A percentile compares a stretch with the other conserved stretches of the same genome.
phyloP scores from a whole-genome alignment of 73 alveolate genomes.

The Stentor coeruleus region DNA sequence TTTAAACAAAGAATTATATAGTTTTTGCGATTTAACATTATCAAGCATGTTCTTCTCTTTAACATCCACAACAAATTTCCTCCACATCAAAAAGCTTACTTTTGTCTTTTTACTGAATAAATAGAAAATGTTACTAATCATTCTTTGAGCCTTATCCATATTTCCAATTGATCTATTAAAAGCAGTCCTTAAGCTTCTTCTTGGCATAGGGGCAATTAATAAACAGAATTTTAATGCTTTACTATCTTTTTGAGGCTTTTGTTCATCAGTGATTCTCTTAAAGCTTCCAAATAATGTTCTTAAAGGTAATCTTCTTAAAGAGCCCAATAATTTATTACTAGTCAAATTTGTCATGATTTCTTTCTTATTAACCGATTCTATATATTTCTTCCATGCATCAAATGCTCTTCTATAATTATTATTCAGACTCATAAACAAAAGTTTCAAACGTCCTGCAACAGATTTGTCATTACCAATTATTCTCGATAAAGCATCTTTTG shows the following conservation, averaged over 20 bases:
- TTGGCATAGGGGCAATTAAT: neutral
- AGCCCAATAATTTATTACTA: too few relatives aligned
- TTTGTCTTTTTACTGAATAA: neutral
- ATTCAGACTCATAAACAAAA: neutral
- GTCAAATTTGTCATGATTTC: neutral
- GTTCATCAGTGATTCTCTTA: neutral
- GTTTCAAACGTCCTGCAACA: conserved; percentile 1
- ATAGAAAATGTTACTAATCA: neutral
- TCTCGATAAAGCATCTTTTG: conserved; percentile 11
- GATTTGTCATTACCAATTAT: neutral
- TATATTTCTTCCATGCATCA: neutral
- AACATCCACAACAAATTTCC: neutral
- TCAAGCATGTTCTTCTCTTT: neutral
- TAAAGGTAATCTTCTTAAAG: neutral
- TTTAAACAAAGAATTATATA: neutral
- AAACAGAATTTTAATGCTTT: neutral
- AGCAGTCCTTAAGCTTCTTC: neutral
- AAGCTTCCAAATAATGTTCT: neutral
- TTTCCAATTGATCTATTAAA: neutral
- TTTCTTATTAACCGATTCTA: neutral
- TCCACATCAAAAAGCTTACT: neutral
- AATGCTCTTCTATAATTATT: neutral
- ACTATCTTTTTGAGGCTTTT: too few relatives aligned
- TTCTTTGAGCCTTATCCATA: neutral
- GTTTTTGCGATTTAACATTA: neutral